Percentiles rank a stretch among this genome's conserved stretches.
phyloP scores from a whole-genome alignment of 306 rosid genomes.

The Geum urbanum region DNA sequence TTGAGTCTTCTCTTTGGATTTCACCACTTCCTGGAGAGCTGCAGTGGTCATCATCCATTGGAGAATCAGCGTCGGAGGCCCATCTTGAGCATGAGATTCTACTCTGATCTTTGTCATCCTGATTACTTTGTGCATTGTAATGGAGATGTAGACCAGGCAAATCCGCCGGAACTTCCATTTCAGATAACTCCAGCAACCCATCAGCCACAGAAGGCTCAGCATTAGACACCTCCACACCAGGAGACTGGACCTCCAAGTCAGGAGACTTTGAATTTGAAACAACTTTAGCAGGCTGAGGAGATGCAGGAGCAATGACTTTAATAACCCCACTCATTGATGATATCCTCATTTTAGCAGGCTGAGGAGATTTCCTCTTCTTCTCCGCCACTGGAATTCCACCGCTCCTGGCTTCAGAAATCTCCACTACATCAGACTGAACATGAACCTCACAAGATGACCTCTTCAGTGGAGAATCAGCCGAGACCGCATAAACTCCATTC shows the following conservation, averaged over 20 bases:
- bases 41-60: slow-evolving; percentile 27
- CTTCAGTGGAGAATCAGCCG: slow-evolving; percentile 7
- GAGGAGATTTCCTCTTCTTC: slow-evolving; percentile 64
- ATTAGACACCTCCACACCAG: slow-evolving; percentile 8
- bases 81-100: slow-evolving; percentile 64
- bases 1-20: slow-evolving; percentile 35
- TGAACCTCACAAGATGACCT: background rate
- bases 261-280: background rate
- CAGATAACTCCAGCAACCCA: slow-evolving; percentile 12
- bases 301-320: background rate
- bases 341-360: slow-evolving; percentile 22
- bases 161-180: slow-evolving; percentile 12
- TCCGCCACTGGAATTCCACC: background rate
- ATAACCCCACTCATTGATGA: slow-evolving; percentile 29
- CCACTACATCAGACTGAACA: slow-evolving; percentile 4
- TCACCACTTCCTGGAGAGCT: slow-evolving; percentile 56
- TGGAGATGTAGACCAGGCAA: slow-evolving; percentile 15
- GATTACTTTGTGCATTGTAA: slow-evolving; percentile 11
- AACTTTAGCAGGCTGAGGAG: background rate
- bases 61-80: slow-evolving; percentile 53
- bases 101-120: slow-evolving; percentile 36
- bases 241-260: slow-evolving; percentile 3
- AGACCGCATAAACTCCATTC: slow-evolving; percentile 22
- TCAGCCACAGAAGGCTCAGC: slow-evolving; percentile 14
- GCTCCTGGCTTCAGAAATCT: background rate